Conservation (phyloP, 305 asterid genomes). For the Caryopteris hybrid region DNA sequence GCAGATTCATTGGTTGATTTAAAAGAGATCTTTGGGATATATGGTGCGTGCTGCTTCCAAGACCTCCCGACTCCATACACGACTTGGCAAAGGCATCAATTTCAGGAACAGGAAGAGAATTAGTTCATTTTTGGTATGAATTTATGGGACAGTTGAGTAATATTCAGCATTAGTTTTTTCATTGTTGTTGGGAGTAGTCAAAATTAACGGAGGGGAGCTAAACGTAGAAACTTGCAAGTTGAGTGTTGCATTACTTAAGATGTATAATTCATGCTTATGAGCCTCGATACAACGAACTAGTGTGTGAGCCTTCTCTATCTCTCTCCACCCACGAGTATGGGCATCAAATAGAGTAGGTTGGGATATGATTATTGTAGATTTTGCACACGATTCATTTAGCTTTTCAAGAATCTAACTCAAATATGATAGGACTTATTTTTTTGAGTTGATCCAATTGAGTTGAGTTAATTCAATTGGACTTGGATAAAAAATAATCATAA, state of each 20-base stretch:
- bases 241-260: neutral
- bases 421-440: too few species aligned
- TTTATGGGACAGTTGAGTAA: neutral
- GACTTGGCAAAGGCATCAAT: neutral
- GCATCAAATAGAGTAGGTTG: too few species aligned
- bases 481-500: too few species aligned
- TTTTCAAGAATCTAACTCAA: too few species aligned
- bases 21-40: neutral
- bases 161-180: neutral
- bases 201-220: neutral
- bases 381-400: too few species aligned
- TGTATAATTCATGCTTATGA: too few species aligned
- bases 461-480: too few species aligned
- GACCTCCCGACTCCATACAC: neutral
- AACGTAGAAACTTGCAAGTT: neutral
- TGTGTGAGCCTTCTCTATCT: too few species aligned
- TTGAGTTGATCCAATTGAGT: too few species aligned
- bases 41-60: neutral
- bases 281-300: neutral
- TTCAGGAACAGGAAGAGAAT: neutral
- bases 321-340: too few species aligned
- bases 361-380: too few species aligned
- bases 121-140: neutral
- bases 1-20: neutral
- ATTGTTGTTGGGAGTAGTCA: too few species aligned